phyloP scores from a whole-genome alignment of 169 alveolate genomes.

The Plasmodium sp. region DNA sequence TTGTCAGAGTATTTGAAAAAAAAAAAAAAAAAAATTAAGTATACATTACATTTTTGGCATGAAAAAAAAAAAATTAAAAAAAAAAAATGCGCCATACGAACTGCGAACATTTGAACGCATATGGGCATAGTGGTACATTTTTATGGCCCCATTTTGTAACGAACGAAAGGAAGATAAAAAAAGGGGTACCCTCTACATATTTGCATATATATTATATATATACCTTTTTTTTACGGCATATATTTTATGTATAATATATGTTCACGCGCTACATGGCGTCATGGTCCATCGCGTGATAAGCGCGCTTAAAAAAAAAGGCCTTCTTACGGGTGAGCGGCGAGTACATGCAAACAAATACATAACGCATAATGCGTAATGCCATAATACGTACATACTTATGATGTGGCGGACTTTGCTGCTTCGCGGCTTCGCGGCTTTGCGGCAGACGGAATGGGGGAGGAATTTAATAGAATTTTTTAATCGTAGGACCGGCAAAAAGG shows the following conservation, averaged over 20 bases:
- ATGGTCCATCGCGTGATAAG: neutral
- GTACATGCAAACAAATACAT: neutral
- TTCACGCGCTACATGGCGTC: neutral
- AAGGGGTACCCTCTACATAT: neutral
- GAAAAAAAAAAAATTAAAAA: too few relatives aligned
- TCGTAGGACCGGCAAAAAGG: neutral
- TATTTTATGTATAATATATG: neutral
- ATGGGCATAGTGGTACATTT: neutral
- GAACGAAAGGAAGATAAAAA: neutral
- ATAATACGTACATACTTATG: neutral
- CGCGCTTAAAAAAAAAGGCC: neutral
- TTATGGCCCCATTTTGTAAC: neutral
- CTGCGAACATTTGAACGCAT: neutral
- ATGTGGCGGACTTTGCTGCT: neutral
- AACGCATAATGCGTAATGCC: neutral
- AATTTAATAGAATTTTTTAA: too few relatives aligned
- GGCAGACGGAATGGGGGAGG: neutral
- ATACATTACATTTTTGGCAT: too few relatives aligned
- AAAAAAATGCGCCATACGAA: neutral
- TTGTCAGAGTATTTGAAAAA: neutral
- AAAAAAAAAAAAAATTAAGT: neutral
- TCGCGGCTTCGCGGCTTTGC: neutral
- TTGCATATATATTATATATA: neutral
- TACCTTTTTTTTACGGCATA: neutral
- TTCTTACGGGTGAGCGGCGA: neutral